These are phyloP conservation scores for Dendrobium chrysotoxum DNA, from an alignment of 106 monocot species.

Conservation along the genomic window DNA sequence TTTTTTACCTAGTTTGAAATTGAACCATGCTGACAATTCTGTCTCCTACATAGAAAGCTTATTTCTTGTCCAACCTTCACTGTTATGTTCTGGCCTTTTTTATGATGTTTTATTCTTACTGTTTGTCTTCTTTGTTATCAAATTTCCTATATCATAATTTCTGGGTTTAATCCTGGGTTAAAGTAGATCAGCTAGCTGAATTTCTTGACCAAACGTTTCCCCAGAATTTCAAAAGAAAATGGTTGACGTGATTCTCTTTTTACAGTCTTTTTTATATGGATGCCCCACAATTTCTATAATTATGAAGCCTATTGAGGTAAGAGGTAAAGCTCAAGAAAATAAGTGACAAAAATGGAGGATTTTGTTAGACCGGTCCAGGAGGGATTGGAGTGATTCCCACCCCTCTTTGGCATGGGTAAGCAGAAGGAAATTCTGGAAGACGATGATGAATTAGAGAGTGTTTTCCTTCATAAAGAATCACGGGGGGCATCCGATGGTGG, in stretches of 20 bases:
- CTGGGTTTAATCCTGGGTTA: neutral
- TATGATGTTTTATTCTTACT: neutral
- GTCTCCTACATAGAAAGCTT: neutral
- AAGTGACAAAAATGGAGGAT: no score
- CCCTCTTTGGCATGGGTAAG: no score
- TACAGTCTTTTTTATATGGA: neutral
- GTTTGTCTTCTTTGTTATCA: neutral
- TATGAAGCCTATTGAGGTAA: neutral
- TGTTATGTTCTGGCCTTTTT: neutral
- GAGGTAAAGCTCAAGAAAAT: neutral
- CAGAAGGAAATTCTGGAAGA: no score
- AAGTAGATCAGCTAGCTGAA: neutral
- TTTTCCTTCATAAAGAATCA: no score
- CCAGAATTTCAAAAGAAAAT: neutral
- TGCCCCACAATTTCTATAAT: neutral
- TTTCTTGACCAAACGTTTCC: neutral
- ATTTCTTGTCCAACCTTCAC: neutral
- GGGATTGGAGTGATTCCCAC: no score
- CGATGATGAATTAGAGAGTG: no score
- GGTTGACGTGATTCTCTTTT: neutral
- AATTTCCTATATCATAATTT: neutral
- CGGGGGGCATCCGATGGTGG: no score
- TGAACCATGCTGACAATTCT: neutral
- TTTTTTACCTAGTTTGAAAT: neutral
- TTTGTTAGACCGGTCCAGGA: no score